Conservation (phyloP, 2,329 filamentous ascomycete genomes). For the Dissoconium aciculare region DNA sequence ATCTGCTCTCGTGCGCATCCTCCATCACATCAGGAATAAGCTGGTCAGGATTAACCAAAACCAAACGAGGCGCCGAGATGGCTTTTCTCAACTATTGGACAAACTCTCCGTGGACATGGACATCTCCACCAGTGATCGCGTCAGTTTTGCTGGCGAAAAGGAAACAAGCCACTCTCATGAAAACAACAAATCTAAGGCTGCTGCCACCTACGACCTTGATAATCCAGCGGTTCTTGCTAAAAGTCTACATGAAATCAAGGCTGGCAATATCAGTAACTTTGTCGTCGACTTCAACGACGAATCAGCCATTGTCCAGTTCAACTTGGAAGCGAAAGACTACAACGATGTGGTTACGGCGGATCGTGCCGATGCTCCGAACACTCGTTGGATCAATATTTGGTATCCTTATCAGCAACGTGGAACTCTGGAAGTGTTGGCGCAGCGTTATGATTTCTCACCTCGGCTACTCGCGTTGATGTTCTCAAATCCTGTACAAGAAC, state of each 20-base stretch:
- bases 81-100: too few relatives aligned
- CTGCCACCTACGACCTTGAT: slow-evolving; percentile 42
- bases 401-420: slow-evolving; percentile 45
- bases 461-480: slow-evolving; percentile 50
- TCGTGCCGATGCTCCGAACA: slow-evolving; percentile 36
- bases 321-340: slow-evolving; percentile 35
- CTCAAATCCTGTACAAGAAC: slow-evolving; percentile 35
- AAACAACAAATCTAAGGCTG: slow-evolving; percentile 1
- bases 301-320: slow-evolving; percentile 40
- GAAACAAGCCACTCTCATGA: too few relatives aligned
- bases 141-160: too few relatives aligned
- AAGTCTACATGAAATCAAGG: slow-evolving; percentile 29
- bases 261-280: slow-evolving; percentile 40
- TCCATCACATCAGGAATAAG: too few relatives aligned
- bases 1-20: too few relatives aligned
- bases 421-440: slow-evolving; percentile 42
- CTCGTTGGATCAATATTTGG: slow-evolving; percentile 68
- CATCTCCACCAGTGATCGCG: too few relatives aligned
- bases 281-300: slow-evolving; percentile 49
- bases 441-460: slow-evolving; percentile 52
- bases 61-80: too few relatives aligned
- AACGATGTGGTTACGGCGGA: slow-evolving; percentile 26
- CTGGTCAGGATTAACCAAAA: too few relatives aligned
- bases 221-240: slow-evolving; percentile 31
- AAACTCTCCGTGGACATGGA: too few relatives aligned